Conservation (phyloP, 2,329 filamentous ascomycete genomes). For the Colletotrichum navitas region DNA sequence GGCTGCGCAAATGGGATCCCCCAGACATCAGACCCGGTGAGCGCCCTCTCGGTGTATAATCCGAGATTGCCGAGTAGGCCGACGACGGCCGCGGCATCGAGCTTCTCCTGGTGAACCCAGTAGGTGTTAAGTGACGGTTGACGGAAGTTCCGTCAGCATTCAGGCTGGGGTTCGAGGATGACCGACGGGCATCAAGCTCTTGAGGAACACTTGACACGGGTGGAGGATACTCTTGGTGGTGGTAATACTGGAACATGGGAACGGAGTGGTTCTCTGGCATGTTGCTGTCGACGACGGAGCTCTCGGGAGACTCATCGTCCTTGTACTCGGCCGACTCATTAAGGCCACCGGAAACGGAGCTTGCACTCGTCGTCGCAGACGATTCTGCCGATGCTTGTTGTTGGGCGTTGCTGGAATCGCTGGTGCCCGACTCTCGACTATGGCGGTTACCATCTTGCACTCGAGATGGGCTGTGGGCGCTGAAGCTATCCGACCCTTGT, state of each 20-base stretch:
- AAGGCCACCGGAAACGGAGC: slow-evolving; percentile 63
- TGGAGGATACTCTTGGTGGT: slow-evolving; percentile 63
- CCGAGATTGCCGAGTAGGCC: slow-evolving; percentile 80
- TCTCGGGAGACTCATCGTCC: slow-evolving; percentile 62
- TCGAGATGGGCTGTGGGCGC: slow-evolving; percentile 50
- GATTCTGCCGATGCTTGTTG: slow-evolving; percentile 64
- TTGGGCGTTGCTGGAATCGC: slow-evolving; percentile 62
- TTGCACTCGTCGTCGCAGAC: slow-evolving; percentile 68
- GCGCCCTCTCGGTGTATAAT: slow-evolving; percentile 73
- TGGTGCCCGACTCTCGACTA: slow-evolving; percentile 65
- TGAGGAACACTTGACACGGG: slow-evolving; percentile 57
- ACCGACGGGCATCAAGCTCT: slow-evolving; percentile 55
- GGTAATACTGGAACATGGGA: slow-evolving; percentile 73
- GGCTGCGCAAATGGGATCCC: slow-evolving; percentile 59
- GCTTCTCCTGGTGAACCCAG: slow-evolving; percentile 65
- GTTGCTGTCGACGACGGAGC: slow-evolving; percentile 63
- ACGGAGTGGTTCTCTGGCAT: slow-evolving; percentile 59
- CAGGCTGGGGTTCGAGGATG: slow-evolving; percentile 65
- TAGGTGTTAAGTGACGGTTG: slow-evolving; percentile 74
- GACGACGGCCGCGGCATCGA: slow-evolving; percentile 79
- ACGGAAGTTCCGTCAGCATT: slow-evolving; percentile 60
- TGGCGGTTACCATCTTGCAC: slow-evolving; percentile 58
- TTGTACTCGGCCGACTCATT: slow-evolving; percentile 62
- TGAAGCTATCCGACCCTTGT: slow-evolving; percentile 49
- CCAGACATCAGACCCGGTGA: slow-evolving; percentile 64